Conservation (phyloP, 202 grass and related monocot genomes). For the Zoysia matrella region DNA sequence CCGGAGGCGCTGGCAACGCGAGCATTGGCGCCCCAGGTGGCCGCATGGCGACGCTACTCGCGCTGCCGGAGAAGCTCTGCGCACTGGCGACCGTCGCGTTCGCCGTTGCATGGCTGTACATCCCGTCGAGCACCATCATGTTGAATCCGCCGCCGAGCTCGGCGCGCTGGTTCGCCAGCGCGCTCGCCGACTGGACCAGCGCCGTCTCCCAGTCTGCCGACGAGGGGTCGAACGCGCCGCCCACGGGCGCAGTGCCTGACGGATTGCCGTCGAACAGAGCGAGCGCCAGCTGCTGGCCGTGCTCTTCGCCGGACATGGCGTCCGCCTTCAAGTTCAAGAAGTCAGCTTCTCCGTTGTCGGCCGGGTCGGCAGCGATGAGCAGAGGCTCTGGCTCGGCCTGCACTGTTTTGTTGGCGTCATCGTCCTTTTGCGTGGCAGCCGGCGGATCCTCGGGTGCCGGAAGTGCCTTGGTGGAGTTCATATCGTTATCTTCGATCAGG, state of each 20-base stretch:
- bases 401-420: neutral
- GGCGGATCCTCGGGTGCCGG: slow-evolving; percentile 47
- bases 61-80: slow-evolving; percentile 47
- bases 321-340: slow-evolving; percentile 75
- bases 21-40: slow-evolving; percentile 53
- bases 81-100: neutral
- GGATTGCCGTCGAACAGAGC: slow-evolving; percentile 56
- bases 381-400: slow-evolving; percentile 7
- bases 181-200: slow-evolving; percentile 72
- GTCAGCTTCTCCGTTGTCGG: slow-evolving; percentile 52
- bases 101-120: slow-evolving; percentile 64
- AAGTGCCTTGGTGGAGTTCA: slow-evolving; percentile 60
- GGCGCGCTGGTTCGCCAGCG: slow-evolving; percentile 54
- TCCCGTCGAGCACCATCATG: slow-evolving; percentile 83
- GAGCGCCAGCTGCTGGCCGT: slow-evolving; percentile 61
- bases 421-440: slow-evolving; percentile 5
- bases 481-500: slow-evolving; percentile 41
- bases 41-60: slow-evolving; percentile 49
- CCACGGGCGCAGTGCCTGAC: slow-evolving; percentile 11
- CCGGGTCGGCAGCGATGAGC: slow-evolving; percentile 31
- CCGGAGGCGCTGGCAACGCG: slow-evolving; percentile 56
- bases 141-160: slow-evolving; percentile 67
- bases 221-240: slow-evolving; percentile 32
- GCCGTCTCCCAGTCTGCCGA: slow-evolving; percentile 75
- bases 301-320: slow-evolving; percentile 55